Conservation (phyloP, 768 basidiomycete genomes). For the Tulasnella sp. region DNA sequence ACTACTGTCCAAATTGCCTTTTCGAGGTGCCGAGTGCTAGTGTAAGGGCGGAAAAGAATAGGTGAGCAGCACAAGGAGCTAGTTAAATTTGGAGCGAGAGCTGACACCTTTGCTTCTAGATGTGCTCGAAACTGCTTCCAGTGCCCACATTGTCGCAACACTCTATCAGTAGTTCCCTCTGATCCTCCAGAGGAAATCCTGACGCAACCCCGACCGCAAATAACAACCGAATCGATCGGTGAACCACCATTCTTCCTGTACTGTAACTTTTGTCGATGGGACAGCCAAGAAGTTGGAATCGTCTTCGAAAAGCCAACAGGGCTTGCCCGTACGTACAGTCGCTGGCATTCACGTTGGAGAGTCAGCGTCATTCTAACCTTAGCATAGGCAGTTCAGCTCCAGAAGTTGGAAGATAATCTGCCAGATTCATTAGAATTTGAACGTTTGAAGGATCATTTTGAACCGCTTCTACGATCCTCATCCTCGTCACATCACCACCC, state of each 20-base stretch:
- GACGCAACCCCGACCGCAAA: conserved; percentile 47
- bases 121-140: conserved; percentile 97
- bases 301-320: conserved; percentile 97
- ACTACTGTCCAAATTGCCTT: conserved; percentile 96
- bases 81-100: not conserved
- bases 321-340: conserved; percentile 64
- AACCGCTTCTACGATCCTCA: conserved; percentile 71
- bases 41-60: conserved; percentile 96
- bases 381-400: conserved; percentile 66
- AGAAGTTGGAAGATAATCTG: conserved; percentile 82
- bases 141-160: conserved; percentile 90
- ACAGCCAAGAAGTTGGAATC: conserved; percentile 84
- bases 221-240: conserved; percentile 44
- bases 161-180: conserved; percentile 84
- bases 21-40: conserved; percentile 98
- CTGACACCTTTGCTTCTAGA: conserved; percentile 43
- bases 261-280: conserved; percentile 93
- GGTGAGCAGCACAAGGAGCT: conserved; percentile 48
- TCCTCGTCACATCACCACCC: conserved; percentile 29
- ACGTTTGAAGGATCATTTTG: conserved; percentile 92
- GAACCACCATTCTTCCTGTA: conserved; percentile 88
- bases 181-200: conserved; percentile 57
- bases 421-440: conserved; percentile 88
- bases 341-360: not conserved
- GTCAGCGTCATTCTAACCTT: not conserved